phyloP scores from a whole-genome alignment of 352 stramenopile species.

The Peronospora tabacina region DNA sequence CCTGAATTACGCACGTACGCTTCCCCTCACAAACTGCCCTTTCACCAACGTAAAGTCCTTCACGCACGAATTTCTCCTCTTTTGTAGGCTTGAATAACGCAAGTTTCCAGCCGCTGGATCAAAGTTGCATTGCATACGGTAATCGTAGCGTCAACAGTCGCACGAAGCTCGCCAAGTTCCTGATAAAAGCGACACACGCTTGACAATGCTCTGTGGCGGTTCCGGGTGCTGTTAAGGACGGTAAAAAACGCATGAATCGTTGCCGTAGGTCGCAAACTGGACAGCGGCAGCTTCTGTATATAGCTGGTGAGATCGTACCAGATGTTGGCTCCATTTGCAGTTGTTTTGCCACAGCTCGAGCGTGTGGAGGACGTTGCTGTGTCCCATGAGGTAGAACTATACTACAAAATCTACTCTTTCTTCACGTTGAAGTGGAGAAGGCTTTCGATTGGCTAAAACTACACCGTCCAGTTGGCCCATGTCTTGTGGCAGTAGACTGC shows the following conservation, averaged over 20 bases:
- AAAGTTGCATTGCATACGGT: slow-evolving; percentile 58
- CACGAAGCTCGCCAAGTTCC: slow-evolving; percentile 54
- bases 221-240: slow-evolving; percentile 9
- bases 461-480: slow-evolving; percentile 14
- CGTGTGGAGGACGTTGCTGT: no score
- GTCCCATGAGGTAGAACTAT: no score
- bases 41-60: slow-evolving; percentile 58
- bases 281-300: slow-evolving; percentile 23
- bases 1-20: slow-evolving; percentile 74
- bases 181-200: slow-evolving; percentile 40
- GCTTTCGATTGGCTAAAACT: neutral
- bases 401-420: no score
- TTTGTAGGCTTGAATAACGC: slow-evolving; percentile 77
- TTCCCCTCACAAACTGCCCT: slow-evolving; percentile 63
- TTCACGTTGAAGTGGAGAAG: neutral
- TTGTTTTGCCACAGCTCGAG: slow-evolving; percentile 9
- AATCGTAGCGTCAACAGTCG: slow-evolving; percentile 40
- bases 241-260: slow-evolving; percentile 2
- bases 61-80: slow-evolving; percentile 71
- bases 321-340: slow-evolving; percentile 17
- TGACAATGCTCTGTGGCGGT: slow-evolving; percentile 19
- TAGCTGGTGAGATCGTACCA: slow-evolving; percentile 28
- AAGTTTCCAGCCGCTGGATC: slow-evolving; percentile 60
- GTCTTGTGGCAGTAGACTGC: slow-evolving; percentile 6
- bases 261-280: slow-evolving; percentile 11